A percentile compares a stretch with the other conserved stretches of the same genome.
Evolutionary conservation across 2,329 filamentous ascomycete species (phyloP).

Genomic region (Claviceps arundinis): DNA sequence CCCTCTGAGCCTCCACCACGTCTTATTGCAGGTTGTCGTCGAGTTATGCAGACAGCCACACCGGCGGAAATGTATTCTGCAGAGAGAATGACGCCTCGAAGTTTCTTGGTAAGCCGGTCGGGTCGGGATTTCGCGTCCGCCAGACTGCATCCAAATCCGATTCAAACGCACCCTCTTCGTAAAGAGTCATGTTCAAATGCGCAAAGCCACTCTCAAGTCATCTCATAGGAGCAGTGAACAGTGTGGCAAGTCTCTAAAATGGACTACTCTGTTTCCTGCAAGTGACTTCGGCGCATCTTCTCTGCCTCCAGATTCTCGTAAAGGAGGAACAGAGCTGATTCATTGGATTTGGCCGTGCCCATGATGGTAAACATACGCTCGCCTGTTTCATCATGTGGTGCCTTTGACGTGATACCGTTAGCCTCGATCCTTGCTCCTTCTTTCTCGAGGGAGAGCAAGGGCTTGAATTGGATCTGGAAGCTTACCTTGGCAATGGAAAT

Average conservation of each 20-base stretch:
- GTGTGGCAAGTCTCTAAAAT: constrained; percentile 18
- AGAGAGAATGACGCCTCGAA: constrained; percentile 28
- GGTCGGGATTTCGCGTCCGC: constrained; percentile 28
- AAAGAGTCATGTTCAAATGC: constrained; percentile 15
- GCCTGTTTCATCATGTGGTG: constrained; percentile 90
- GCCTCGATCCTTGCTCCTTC: not conserved
- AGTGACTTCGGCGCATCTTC: constrained; percentile 93
- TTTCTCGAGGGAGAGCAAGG: too few species aligned
- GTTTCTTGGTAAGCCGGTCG: constrained; percentile 49
- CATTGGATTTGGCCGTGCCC: constrained; percentile 84
- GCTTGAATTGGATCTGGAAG: too few species aligned
- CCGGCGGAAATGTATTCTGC: constrained; percentile 24
- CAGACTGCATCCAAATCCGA: constrained; percentile 34
- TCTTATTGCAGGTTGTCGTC: not conserved
- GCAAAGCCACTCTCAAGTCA: constrained; percentile 17
- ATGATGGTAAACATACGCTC: constrained; percentile 99
- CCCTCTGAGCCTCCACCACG: not conserved
- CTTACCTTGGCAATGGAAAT: constrained; percentile 89
- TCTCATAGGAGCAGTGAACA: constrained; percentile 1
- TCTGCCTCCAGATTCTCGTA: constrained; percentile 99
- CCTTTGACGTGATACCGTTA: constrained; percentile 29
- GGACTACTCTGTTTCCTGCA: constrained; percentile 39
- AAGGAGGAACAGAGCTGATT: constrained; percentile 86
- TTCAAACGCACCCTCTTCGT: constrained; percentile 25
- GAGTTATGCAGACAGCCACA: not conserved